phyloP scores from a whole-genome alignment of 257 asterid genomes.

The Petunia secreta region DNA sequence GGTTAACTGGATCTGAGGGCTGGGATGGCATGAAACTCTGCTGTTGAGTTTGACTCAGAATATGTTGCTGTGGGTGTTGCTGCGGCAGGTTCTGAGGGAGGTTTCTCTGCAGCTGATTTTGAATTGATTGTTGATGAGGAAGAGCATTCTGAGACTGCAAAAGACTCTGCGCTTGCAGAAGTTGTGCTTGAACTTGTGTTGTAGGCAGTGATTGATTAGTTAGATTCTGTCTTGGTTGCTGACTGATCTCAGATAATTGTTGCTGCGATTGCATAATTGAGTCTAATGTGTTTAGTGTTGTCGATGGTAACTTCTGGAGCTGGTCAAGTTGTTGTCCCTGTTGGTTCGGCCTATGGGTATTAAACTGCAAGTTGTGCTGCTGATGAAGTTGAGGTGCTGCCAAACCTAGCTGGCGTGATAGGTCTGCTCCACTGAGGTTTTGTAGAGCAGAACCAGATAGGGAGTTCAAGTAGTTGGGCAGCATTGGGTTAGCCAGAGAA shows the following conservation, averaged over 20 bases:
- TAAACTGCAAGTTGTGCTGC: slow-evolving; percentile 66
- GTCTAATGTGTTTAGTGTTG: slow-evolving; percentile 56
- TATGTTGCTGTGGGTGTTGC: slow-evolving; percentile 42
- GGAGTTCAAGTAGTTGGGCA: slow-evolving; percentile 58
- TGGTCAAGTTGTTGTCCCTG: slow-evolving; percentile 60
- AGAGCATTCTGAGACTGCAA: slow-evolving; percentile 48
- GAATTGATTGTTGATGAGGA: slow-evolving; percentile 60
- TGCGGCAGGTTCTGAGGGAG: slow-evolving; percentile 50
- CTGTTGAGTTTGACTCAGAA: slow-evolving; percentile 56
- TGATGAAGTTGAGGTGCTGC: slow-evolving; percentile 62
- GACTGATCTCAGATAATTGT: slow-evolving; percentile 56
- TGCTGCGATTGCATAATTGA: slow-evolving; percentile 66
- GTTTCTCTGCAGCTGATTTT: slow-evolving; percentile 67
- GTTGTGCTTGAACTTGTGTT: slow-evolving; percentile 60
- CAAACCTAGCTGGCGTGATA: slow-evolving; percentile 66
- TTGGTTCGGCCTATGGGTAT: slow-evolving; percentile 49
- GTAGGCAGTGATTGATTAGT: slow-evolving; percentile 49
- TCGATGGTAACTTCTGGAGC: slow-evolving; percentile 61
- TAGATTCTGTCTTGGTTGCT: slow-evolving; percentile 51
- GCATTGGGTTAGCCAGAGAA: slow-evolving; percentile 58
- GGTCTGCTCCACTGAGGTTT: slow-evolving; percentile 53
- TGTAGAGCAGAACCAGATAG: slow-evolving; percentile 62
- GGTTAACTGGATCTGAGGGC: slow-evolving; percentile 46
- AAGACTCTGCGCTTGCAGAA: slow-evolving; percentile 52
- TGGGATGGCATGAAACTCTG: slow-evolving; percentile 52